phyloP scores from a whole-genome alignment of 352 stramenopile genomes.

The Peronospora tabacina region DNA sequence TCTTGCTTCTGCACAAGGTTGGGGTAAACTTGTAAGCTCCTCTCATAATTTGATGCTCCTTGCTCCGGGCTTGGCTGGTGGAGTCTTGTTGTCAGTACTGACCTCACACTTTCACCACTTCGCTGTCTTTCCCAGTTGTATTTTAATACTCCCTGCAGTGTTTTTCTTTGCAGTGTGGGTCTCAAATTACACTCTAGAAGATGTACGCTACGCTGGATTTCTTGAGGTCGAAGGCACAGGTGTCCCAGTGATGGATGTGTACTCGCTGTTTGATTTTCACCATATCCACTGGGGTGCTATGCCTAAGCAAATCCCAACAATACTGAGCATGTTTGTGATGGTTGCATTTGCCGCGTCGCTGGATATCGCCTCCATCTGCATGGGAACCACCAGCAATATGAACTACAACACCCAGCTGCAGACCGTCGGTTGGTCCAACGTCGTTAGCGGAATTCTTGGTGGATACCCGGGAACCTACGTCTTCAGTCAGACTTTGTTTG shows the following conservation, averaged over 20 bases:
- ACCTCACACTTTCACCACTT: conserved; percentile 63
- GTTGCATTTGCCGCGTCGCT: conserved; percentile 91
- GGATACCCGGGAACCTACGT: conserved; percentile 89
- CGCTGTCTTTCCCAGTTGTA: conserved; percentile 48
- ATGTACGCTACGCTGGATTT: conserved; percentile 86
- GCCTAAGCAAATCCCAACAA: conserved; percentile 50
- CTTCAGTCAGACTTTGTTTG: conserved; percentile 92
- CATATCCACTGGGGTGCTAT: conserved; percentile 74
- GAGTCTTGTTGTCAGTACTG: conserved; percentile 61
- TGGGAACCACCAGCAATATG: conserved; percentile 88
- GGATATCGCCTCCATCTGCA: conserved; percentile 92
- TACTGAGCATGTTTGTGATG: conserved; percentile 92
- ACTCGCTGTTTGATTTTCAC: conserved; percentile 64
- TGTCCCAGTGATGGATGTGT: conserved; percentile 38
- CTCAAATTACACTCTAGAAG: conserved; percentile 63
- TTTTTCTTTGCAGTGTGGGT: conserved; percentile 87
- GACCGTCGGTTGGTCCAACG: conserved; percentile 91
- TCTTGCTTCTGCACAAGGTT: conserved; percentile 67
- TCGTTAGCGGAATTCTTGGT: conserved; percentile 78
- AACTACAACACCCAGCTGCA: conserved; percentile 92
- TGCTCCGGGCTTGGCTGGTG: conserved; percentile 64
- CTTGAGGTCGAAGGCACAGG: conserved; percentile 38
- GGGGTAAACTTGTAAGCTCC: conserved; percentile 48
- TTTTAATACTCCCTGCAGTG: conserved; percentile 39
- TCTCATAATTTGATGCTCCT: conserved; percentile 58